Base-by-base conservation (phyloP, 2,329 filamentous ascomycete genomes). In the Elsinoe ampelina region DNA sequence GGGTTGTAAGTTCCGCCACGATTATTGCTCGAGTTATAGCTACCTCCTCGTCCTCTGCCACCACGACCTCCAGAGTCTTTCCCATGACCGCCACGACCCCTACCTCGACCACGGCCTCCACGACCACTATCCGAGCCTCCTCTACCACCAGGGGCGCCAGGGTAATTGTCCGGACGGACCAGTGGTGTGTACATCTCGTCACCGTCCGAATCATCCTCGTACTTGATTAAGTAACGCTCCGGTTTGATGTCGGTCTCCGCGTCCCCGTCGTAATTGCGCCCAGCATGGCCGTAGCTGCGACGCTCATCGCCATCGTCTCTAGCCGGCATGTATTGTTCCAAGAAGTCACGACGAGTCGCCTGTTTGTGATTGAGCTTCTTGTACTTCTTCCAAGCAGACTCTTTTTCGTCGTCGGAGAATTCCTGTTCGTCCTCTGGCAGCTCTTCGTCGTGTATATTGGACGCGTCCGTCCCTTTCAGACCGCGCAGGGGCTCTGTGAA, bases 321-420 rank as follows among this genome's bases (percentile, higher is more conserved):
- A n/a, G 41, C 19, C 20, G 41, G 48, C 17, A 35, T 15, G 38
- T 38, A 52, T 11, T 52, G 30, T 17, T 52, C 32, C 34, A 52
- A 20, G 34, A 52, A 52, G 15, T 34, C 32, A 7, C 13, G 34
- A 8, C 48, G 48, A n/a, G n/a, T n/a, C n/a, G 30, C 48, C 19
- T 52, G 48, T 19, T 30, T 30, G 26, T 34, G 32, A 17, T 52
- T 52, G n/a, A 62, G 51, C 59, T 70, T 70, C 58, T 65, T 67
- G 56, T 63, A 60, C 41, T 66, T 58, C 61, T 71, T 71, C 63
- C 63, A 69, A 50, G 68, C 67, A 11, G 86, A 86, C 71, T 98
- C 93, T 63, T 88, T 87, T 72, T 98, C 93, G 65, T 98, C 93
- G 63, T 98, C 93, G 0, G 92, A 96, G 69, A 97, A 97, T 67